Base-by-base conservation (phyloP, 1,284 basidiomycete species). In the Limonomyces culmigenus region DNA sequence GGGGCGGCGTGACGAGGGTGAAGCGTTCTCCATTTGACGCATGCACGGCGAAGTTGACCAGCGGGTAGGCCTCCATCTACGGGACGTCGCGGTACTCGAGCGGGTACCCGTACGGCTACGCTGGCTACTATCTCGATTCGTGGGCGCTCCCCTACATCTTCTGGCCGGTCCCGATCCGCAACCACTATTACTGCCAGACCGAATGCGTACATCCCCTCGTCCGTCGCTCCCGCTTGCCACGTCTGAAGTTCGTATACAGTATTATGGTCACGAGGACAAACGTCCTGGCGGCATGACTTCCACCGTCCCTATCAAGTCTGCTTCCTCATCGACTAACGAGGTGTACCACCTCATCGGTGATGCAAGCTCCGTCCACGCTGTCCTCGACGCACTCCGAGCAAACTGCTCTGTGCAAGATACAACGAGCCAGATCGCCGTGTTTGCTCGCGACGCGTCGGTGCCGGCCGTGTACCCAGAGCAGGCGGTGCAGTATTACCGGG, bases 401-500 rank as follows among this genome's bases (percentile, higher is more conserved):
- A 40, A 45, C 16, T 51, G 49, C 35, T 40, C 38, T 17, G 46
- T 44, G 12, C 36, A 34, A 19, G 45, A 45, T 29, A 35, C 42
- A 6, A 37, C 41, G 3, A 37, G 39, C 16, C 33, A 25, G 34
- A 39, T 39, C 20, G 27, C 37, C 27, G 25, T 37, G 20, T 42
- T 39, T 19, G 17, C 29, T 5, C 18, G 33, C 12, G 15, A 32
- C 31, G 13, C 31, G 10, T 36, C 37, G 3, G 38, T 38, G 30
- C 43, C 44, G 10, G 38, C 39, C 16, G 8, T 10, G n/a, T n/a
- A n/a, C n/a, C 44, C 49, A 1, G 47, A 50, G 33, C 46, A 51
- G 37, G 37, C 48, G 11, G 38, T 52, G 12, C 49, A 52, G 36
- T 52, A 46, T 30, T 52, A 51, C 38, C 47, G 51, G 29, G 38